Evolutionary conservation across 176 grass and related monocot genomes (phyloP).

Genomic region (Stipa capillata): DNA sequence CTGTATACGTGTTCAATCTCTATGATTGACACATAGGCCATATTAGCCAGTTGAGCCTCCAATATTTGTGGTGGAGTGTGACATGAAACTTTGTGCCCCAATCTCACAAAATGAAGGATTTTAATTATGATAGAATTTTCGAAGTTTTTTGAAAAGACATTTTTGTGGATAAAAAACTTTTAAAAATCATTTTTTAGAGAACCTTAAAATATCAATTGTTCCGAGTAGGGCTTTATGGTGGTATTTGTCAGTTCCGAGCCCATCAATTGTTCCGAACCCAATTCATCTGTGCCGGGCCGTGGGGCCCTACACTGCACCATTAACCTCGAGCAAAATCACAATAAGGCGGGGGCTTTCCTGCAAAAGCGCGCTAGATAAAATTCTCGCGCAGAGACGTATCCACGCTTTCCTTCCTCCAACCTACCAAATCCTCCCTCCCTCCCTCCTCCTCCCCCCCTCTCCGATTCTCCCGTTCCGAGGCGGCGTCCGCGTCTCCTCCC

Average conservation of each 20-base stretch:
- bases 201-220: neutral
- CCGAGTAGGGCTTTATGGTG: neutral
- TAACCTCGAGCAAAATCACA: neutral
- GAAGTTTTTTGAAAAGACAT: too few relatives aligned
- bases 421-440: neutral
- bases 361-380: slow-evolving; percentile 34
- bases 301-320: neutral
- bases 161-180: too few relatives aligned
- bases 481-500: slow-evolving; percentile 19
- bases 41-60: too few relatives aligned
- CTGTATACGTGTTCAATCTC: too few relatives aligned
- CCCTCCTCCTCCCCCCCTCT: neutral
- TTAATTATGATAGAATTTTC: too few relatives aligned
- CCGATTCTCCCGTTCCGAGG: slow-evolving; percentile 4
- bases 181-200: too few relatives aligned
- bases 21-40: too few relatives aligned
- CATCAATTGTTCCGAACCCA: neutral
- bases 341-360: slow-evolving; percentile 10
- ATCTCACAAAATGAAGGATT: too few relatives aligned
- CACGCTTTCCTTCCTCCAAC: neutral
- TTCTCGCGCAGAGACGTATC: slow-evolving; percentile 33
- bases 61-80: too few relatives aligned
- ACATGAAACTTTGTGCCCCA: too few relatives aligned
- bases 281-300: neutral
- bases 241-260: neutral